Conservation (phyloP, 2,329 filamentous ascomycete genomes). For the Aspergillus phoenicis region DNA sequence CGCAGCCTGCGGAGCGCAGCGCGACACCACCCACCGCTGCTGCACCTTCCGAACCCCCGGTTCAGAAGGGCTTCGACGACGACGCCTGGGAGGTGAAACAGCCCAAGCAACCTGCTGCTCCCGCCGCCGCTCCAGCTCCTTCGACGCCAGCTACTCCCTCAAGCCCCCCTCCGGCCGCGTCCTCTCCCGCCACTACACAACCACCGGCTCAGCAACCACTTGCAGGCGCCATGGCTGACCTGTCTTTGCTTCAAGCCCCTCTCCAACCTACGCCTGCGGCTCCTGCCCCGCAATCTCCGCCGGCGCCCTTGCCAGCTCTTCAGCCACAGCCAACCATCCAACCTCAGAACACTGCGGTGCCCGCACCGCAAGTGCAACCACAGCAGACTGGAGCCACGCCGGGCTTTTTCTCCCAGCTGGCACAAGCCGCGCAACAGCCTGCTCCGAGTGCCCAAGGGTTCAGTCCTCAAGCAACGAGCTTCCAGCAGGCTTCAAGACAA, state of each 20-base stretch:
- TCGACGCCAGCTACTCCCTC: slow-evolving; percentile 33
- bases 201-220: slow-evolving; percentile 43
- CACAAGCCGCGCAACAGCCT: slow-evolving; percentile 27
- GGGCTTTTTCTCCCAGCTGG: slow-evolving; percentile 55
- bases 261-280: slow-evolving; percentile 58
- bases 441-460: slow-evolving; percentile 27
- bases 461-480: slow-evolving; percentile 42
- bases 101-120: slow-evolving; percentile 57
- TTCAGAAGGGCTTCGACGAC: slow-evolving; percentile 77
- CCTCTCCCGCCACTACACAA: slow-evolving; percentile 38
- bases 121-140: slow-evolving; percentile 42
- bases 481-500: slow-evolving; percentile 57
- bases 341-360: slow-evolving; percentile 44
- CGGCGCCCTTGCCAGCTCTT: slow-evolving; percentile 35
- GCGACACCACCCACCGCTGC: slow-evolving; percentile 55
- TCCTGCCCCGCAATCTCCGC: slow-evolving; percentile 48
- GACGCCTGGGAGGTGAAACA: slow-evolving; percentile 97
- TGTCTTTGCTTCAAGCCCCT: slow-evolving; percentile 65
- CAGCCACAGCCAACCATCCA: slow-evolving; percentile 36
- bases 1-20: slow-evolving; percentile 44
- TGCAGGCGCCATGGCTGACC: slow-evolving; percentile 70
- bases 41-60: slow-evolving; percentile 50
- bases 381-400: slow-evolving; percentile 48
- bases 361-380: slow-evolving; percentile 37
- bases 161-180: slow-evolving; percentile 27